These are phyloP conservation scores for Mimosa pudica DNA, from an alignment of 306 rosid genomes.

Conservation along the genomic window DNA sequence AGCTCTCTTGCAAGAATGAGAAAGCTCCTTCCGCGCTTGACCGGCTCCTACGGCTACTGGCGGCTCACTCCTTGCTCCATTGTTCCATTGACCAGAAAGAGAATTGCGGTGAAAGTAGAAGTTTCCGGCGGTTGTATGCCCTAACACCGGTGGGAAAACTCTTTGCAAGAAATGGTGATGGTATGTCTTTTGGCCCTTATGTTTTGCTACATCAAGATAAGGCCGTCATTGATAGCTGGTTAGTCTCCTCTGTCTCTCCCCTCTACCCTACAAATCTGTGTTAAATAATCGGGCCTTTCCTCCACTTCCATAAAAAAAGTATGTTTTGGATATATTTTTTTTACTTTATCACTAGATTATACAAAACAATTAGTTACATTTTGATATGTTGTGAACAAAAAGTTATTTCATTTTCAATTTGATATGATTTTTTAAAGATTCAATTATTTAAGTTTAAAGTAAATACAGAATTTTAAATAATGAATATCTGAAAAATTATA, in stretches of 20 bases:
- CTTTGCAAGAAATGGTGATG: not conserved
- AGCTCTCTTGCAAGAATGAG: constrained; percentile 35
- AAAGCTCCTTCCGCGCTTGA: constrained; percentile 43
- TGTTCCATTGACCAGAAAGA: constrained; percentile 26
- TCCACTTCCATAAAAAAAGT: too few relatives aligned
- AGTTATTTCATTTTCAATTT: too few relatives aligned
- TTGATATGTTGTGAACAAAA: too few relatives aligned
- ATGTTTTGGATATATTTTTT: too few relatives aligned
- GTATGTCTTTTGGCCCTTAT: not conserved
- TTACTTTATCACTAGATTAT: too few relatives aligned
- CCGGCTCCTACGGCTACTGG: constrained; percentile 46
- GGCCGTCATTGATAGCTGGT: not conserved
- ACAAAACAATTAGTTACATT: too few relatives aligned
- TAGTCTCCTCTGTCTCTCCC: not conserved
- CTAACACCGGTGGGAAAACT: not conserved
- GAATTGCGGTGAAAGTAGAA: not conserved
- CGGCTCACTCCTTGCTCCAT: constrained; percentile 41
- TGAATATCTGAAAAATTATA: too few relatives aligned
- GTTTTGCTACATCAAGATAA: not conserved
- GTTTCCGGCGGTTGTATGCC: not conserved
- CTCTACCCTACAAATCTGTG: too few relatives aligned
- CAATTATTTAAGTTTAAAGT: too few relatives aligned
- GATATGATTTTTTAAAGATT: too few relatives aligned
- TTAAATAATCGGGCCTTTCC: too few relatives aligned
- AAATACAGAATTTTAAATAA: too few relatives aligned